Evolutionary conservation across 1,284 basidiomycete genomes (phyloP), one percentile per base, ranked within the genome.

Genomic region (Puccinia hordei): DNA sequence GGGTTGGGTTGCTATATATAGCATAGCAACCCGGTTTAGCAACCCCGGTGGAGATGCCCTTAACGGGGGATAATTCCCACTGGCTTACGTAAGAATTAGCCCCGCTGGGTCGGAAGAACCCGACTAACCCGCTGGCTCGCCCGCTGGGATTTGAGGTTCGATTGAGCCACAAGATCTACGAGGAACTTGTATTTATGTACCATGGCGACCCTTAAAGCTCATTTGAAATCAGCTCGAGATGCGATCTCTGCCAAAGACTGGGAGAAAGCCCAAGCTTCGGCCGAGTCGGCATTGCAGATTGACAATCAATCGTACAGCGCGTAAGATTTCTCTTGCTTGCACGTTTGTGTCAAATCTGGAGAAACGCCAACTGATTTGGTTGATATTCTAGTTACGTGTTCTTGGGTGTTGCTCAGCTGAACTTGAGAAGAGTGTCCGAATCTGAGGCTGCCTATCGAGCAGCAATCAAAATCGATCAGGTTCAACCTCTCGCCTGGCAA

Each of bases 401-500:
- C 35, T 46, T 80, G 9, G 77, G 77, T 49, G 27, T 80, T 30
- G 68, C 77, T 41, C 55, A 49, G 41, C 57, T 80, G 30, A 80
- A 73, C 22, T 63, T 80, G 49, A 49, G 65, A 12, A 80, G 72
- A 65, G 49, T 73, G 0, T 30, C 51, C n/a, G 44, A 61, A 41
- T 72, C 77, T 44, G 57, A 71, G 61, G 51, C 35, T 33, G 35
- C 77, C 66, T 80, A 80, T 53, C 77, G 66, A 35, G 19, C 57
- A 38, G 77, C 77, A 24, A 80, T 80, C 49, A 41, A 35, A 3
- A 46, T 80, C 30, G 77, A 80, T 73, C 59, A 53, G 22, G 19
- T 17, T 13, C 77, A 73, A 65, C 68, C 77, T 73, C 57, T 80
- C 22, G 77, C 77, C 4, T 80, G 77, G 77, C 68, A 80, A 65